These are phyloP conservation scores for Penicillium decumbens DNA, from an alignment of 2,329 filamentous ascomycete genomes.

Conservation along the genomic window DNA sequence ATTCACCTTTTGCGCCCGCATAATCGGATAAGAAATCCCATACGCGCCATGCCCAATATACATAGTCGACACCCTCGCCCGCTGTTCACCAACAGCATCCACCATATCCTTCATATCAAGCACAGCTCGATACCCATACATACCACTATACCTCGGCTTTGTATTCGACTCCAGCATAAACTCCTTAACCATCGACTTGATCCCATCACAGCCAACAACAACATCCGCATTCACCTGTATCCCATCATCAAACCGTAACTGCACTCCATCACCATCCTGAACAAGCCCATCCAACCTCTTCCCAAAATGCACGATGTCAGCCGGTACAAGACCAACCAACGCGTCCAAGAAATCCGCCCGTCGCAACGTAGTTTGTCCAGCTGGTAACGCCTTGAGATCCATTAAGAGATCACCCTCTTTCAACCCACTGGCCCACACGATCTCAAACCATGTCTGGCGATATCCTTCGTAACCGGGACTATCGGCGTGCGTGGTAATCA, in stretches of 20 bases:
- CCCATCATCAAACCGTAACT: conserved; percentile 32
- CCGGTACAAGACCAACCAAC: conserved; percentile 29
- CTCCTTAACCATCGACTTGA: conserved; percentile 29
- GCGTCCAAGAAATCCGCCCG: conserved; percentile 34
- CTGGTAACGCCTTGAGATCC: conserved; percentile 29
- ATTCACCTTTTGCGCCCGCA: conserved; percentile 32
- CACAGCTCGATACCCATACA: conserved; percentile 34
- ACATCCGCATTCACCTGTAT: conserved; percentile 26
- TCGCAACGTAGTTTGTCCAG: conserved; percentile 32
- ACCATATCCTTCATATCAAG: conserved; percentile 34
- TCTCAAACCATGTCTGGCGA: conserved; percentile 28
- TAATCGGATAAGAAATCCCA: conserved; percentile 34
- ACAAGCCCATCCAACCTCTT: conserved; percentile 26
- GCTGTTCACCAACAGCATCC: conserved; percentile 30
- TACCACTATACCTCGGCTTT: conserved; percentile 30
- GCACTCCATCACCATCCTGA: conserved; percentile 14
- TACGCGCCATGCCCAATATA: conserved; percentile 32
- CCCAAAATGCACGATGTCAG: conserved; percentile 30
- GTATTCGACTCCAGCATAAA: conserved; percentile 25
- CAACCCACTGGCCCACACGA: conserved; percentile 25
- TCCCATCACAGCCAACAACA: too few relatives aligned
- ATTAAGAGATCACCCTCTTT: conserved; percentile 25
- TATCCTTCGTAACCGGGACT: conserved; percentile 27
- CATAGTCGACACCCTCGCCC: conserved; percentile 28
- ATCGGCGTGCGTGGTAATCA: conserved; percentile 33